phyloP scores from a whole-genome alignment of 352 stramenopile genomes.

The Phytophthora quininea region DNA sequence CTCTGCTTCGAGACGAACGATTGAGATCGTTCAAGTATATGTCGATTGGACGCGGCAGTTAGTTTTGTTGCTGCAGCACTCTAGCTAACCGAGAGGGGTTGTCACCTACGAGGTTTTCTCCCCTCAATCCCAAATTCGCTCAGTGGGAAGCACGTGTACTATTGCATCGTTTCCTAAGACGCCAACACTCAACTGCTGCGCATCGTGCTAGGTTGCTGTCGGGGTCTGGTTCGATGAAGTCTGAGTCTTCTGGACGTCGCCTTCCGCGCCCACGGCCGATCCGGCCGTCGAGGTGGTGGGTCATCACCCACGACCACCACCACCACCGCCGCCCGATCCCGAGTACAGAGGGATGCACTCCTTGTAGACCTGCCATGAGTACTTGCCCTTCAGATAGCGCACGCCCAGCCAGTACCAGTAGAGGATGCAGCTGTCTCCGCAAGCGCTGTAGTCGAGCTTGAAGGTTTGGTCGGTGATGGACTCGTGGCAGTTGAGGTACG shows the following conservation, averaged over 20 bases:
- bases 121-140: too few species aligned
- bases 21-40: too few species aligned
- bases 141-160: too few species aligned
- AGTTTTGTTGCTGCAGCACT: too few species aligned
- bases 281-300: slow-evolving; percentile 16
- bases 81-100: too few species aligned
- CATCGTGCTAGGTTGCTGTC: too few species aligned
- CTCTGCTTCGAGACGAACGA: too few species aligned
- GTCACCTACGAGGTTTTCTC: too few species aligned
- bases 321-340: neutral
- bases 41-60: too few species aligned
- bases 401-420: slow-evolving; percentile 49
- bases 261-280: slow-evolving; percentile 13
- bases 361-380: slow-evolving; percentile 62
- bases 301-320: slow-evolving; percentile 3
- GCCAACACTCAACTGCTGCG: too few species aligned
- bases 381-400: slow-evolving; percentile 32
- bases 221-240: neutral
- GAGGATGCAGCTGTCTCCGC: slow-evolving; percentile 39
- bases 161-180: too few species aligned
- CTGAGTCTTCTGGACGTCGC: slow-evolving; percentile 2
- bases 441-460: slow-evolving; percentile 41
- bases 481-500: slow-evolving; percentile 41
- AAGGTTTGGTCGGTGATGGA: slow-evolving; percentile 34
- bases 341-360: slow-evolving; percentile 41